phyloP scores from a whole-genome alignment of 805 yeast genomes.

The Starmerella davenportii region DNA sequence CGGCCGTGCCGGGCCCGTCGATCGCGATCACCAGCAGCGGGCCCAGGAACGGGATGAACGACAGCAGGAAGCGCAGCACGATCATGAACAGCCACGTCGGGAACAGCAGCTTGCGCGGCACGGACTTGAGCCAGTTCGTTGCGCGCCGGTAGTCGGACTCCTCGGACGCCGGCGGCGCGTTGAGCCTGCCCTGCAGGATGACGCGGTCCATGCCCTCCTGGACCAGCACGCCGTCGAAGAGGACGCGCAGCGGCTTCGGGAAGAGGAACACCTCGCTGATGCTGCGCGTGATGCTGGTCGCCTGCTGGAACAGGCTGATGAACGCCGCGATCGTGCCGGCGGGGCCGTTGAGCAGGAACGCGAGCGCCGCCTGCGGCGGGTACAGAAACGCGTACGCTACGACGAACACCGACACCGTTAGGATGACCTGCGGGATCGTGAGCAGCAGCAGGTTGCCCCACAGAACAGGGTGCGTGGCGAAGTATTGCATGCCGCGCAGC shows the following conservation, averaged over 20 bases:
- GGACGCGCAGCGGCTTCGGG: conserved; percentile 30
- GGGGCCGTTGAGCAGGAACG: conserved; percentile 33
- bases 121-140: conserved; percentile 20
- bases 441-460: conserved; percentile 33
- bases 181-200: conserved; percentile 26
- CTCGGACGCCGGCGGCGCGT: conserved; percentile 16
- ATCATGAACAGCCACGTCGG: conserved; percentile 29
- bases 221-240: conserved; percentile 33
- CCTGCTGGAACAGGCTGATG: conserved; percentile 29
- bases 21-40: conserved; percentile 34
- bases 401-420: conserved; percentile 25
- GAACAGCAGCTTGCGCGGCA: conserved; percentile 26
- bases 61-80: conserved; percentile 25
- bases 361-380: conserved; percentile 30
- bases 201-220: conserved; percentile 31
- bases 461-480: conserved; percentile 25
- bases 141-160: conserved; percentile 23
- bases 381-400: conserved; percentile 26
- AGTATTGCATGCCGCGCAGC: conserved; percentile 28
- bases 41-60: conserved; percentile 40
- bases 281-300: conserved; percentile 28
- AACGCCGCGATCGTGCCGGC: conserved; percentile 32
- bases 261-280: conserved; percentile 28
- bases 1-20: conserved; percentile 39
- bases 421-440: conserved; percentile 29